Percentiles rank a stretch among this genome's conserved stretches.
phyloP scores from a whole-genome alignment of 345 rosid species.

The Hibiscus syriacus region DNA sequence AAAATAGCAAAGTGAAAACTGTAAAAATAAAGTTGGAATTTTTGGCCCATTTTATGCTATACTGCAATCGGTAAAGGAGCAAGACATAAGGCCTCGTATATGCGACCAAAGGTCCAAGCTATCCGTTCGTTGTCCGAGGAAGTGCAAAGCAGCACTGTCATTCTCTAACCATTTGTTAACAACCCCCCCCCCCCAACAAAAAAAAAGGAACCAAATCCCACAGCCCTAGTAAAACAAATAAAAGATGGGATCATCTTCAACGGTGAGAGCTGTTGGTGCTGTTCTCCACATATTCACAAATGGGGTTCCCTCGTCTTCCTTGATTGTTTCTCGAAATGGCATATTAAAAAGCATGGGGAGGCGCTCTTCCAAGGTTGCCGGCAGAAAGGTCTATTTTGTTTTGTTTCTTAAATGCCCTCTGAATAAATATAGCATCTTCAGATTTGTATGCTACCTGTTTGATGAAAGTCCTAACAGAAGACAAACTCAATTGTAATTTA shows the following conservation, averaged over 20 bases:
- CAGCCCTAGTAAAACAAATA: neutral
- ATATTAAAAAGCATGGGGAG: conserved; percentile 57
- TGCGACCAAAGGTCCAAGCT: neutral
- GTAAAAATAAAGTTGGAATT: neutral
- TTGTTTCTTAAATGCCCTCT: neutral
- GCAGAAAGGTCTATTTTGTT: conserved; percentile 54
- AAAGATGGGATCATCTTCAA: conserved; percentile 29
- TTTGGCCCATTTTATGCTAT: neutral
- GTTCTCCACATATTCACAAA: conserved; percentile 36
- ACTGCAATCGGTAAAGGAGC: neutral
- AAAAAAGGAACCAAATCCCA: neutral
- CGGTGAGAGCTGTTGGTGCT: conserved; percentile 35
- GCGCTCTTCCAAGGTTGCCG: conserved; percentile 85
- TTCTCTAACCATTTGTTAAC: neutral
- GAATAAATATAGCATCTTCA: neutral
- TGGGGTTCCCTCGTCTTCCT: conserved; percentile 29
- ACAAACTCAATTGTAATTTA: neutral
- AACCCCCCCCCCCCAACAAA: neutral
- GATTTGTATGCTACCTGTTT: conserved; percentile 15
- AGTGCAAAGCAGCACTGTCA: neutral
- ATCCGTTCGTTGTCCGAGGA: neutral
- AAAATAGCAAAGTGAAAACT: neutral
- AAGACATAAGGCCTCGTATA: neutral
- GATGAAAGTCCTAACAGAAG: conserved; percentile 22
- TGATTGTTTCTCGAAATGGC: conserved; percentile 20